A percentile compares a stretch with the other conserved stretches of the same genome.
Evolutionary conservation across 441 rosid species (phyloP).

Genomic region (Adansonia madagascariensis): DNA sequence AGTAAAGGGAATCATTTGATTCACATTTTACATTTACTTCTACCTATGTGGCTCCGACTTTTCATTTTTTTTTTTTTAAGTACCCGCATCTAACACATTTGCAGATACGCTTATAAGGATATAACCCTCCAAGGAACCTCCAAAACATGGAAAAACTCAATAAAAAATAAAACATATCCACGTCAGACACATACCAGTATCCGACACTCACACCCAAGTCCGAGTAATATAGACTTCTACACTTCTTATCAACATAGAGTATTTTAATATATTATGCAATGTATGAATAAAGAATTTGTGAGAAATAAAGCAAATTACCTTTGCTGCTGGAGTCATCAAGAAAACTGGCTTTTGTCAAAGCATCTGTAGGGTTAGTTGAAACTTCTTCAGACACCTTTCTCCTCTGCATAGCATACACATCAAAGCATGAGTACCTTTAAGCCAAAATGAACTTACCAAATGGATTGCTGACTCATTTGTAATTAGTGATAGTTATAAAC

Average conservation of each 20-base stretch:
- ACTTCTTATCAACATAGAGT: neutral
- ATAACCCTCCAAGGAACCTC: no score
- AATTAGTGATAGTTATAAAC: neutral
- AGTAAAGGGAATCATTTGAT: neutral
- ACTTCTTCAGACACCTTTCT: slow-evolving; percentile 59
- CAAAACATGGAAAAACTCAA: no score
- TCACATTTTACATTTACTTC: neutral
- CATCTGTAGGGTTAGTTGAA: slow-evolving; percentile 60
- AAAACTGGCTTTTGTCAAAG: slow-evolving; percentile 40
- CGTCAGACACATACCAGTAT: neutral
- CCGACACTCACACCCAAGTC: no score
- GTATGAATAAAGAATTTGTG: neutral
- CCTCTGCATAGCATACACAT: slow-evolving; percentile 49
- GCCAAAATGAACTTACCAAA: no score
- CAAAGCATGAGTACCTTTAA: slow-evolving; percentile 7
- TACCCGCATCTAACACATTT: no score
- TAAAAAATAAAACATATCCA: no score
- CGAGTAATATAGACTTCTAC: no score
- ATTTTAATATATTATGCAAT: neutral
- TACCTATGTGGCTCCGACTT: no score
- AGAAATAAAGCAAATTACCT: slow-evolving; percentile 39
- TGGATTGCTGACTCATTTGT: no score
- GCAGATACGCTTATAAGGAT: no score
- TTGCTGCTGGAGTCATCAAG: slow-evolving; percentile 33
- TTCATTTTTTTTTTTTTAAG: no score